Conservation (phyloP, 345 rosid genomes). For the Raphanus raphanistrum region DNA sequence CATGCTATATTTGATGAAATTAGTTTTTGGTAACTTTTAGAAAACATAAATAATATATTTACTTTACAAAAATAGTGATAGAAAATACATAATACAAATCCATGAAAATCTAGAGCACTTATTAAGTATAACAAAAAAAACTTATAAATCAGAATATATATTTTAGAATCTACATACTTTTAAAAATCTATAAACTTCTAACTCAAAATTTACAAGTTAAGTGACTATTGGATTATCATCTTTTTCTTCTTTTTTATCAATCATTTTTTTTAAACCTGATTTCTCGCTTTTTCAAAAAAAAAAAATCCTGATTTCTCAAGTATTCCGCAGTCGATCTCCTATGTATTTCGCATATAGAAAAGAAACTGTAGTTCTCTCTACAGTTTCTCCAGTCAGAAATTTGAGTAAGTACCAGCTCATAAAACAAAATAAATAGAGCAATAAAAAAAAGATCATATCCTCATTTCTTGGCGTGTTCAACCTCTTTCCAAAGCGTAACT, state of each 20-base stretch:
- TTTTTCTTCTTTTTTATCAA: background rate
- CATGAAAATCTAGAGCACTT: background rate
- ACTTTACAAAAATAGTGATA: background rate
- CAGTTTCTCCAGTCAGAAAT: background rate
- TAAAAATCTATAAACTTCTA: too few species aligned
- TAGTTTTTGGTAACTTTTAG: background rate
- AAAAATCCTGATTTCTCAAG: background rate
- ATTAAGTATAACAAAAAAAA: background rate
- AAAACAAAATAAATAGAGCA: background rate
- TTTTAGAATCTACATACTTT: too few species aligned
- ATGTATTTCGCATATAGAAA: background rate
- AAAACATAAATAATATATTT: too few species aligned
- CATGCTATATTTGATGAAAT: background rate
- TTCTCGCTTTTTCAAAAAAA: background rate
- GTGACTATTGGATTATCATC: background rate
- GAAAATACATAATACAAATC: too few species aligned
- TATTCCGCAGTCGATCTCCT: background rate
- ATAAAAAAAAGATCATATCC: background rate
- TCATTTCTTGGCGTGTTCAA: slow-evolving; percentile 41
- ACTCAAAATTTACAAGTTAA: background rate
- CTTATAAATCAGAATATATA: too few species aligned
- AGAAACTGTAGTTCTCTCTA: background rate
- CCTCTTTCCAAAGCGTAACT: slow-evolving; percentile 28
- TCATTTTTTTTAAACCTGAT: background rate
- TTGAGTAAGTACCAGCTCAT: background rate